phyloP scores from a whole-genome alignment of 2,329 filamentous ascomycete species.

The Passalora sequoiae region DNA sequence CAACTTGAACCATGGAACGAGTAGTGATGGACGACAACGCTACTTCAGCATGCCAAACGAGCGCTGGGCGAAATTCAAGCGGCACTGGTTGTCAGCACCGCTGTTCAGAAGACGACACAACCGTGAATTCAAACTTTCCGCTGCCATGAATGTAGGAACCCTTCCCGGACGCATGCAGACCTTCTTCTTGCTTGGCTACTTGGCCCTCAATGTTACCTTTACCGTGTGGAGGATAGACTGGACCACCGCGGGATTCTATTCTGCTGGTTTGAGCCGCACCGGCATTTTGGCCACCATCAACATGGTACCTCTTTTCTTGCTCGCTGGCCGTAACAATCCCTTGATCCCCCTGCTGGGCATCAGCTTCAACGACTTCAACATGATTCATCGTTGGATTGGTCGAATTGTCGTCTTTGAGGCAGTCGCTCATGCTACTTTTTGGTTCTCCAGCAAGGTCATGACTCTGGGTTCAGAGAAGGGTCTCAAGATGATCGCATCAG shows the following conservation, averaged over 20 bases:
- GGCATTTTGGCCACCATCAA: conserved; percentile 68
- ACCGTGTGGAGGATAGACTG: conserved; percentile 53
- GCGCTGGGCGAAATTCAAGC: conserved; percentile 42
- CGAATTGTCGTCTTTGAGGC: conserved; percentile 68
- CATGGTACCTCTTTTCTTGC: conserved; percentile 70
- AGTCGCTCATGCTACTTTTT: conserved; percentile 61
- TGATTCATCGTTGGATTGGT: conserved; percentile 75
- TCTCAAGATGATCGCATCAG: conserved; percentile 45
- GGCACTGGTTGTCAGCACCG: conserved; percentile 44
- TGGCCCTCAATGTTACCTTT: conserved; percentile 46
- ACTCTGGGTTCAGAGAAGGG: conserved; percentile 38
- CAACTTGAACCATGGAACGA: conserved; percentile 68
- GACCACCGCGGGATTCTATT: conserved; percentile 63
- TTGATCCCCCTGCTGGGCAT: conserved; percentile 66
- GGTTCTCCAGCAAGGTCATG: conserved; percentile 44
- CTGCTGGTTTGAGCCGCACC: conserved; percentile 61
- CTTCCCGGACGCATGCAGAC: conserved; percentile 47
- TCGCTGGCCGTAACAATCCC: conserved; percentile 73
- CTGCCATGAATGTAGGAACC: conserved; percentile 46
- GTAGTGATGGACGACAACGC: conserved; percentile 50
- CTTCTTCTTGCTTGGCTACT: conserved; percentile 44
- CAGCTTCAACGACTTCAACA: conserved; percentile 77
- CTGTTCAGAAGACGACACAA: conserved; percentile 47
- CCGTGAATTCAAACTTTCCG: conserved; percentile 48
- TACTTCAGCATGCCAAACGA: conserved; percentile 67